Percentiles rank a stretch among this genome's conserved stretches.
Evolutionary conservation across 2,329 filamentous ascomycete species (phyloP).

Genomic region (Gremmenia infestans): DNA sequence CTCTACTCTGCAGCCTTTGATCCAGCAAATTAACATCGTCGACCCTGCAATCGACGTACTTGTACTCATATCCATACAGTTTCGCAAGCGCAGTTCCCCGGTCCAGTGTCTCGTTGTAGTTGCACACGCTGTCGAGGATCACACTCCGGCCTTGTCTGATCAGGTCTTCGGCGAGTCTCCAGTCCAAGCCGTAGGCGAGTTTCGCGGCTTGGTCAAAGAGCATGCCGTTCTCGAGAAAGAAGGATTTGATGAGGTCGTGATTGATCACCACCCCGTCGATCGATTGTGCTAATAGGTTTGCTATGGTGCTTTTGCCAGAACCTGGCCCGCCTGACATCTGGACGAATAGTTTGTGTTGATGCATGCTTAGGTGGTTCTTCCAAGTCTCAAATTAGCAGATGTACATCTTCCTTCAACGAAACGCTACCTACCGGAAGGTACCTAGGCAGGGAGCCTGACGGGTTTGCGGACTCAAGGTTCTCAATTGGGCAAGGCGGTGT

Average conservation of each 20-base stretch:
- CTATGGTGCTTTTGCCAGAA: slow-evolving; percentile 36
- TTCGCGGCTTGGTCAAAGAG: slow-evolving; percentile 32
- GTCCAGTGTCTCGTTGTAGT: slow-evolving; percentile 31
- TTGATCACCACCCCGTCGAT: slow-evolving; percentile 33
- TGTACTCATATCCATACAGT: slow-evolving; percentile 21
- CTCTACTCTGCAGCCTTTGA: slow-evolving; percentile 23
- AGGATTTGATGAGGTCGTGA: slow-evolving; percentile 34
- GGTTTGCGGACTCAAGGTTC: too few species aligned
- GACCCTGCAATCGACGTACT: slow-evolving; percentile 33
- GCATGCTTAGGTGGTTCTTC: too few species aligned
- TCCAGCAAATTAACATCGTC: slow-evolving; percentile 31
- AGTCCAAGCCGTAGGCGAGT: slow-evolving; percentile 33
- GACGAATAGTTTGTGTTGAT: slow-evolving; percentile 17
- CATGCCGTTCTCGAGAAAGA: slow-evolving; percentile 28
- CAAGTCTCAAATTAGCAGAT: too few species aligned
- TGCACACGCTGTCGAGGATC: slow-evolving; percentile 37
- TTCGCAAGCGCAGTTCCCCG: slow-evolving; percentile 29
- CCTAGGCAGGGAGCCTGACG: too few species aligned
- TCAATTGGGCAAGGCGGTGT: too few species aligned
- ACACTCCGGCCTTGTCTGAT: slow-evolving; percentile 33
- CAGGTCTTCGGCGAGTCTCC: slow-evolving; percentile 33
- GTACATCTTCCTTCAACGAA: too few species aligned
- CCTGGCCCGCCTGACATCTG: slow-evolving; percentile 39
- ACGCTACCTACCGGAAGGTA: too few species aligned
- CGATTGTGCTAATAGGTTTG: slow-evolving; percentile 25